These are phyloP conservation scores for Populus euphratica DNA, from an alignment of 345 rosid species.

Conservation along the genomic window DNA sequence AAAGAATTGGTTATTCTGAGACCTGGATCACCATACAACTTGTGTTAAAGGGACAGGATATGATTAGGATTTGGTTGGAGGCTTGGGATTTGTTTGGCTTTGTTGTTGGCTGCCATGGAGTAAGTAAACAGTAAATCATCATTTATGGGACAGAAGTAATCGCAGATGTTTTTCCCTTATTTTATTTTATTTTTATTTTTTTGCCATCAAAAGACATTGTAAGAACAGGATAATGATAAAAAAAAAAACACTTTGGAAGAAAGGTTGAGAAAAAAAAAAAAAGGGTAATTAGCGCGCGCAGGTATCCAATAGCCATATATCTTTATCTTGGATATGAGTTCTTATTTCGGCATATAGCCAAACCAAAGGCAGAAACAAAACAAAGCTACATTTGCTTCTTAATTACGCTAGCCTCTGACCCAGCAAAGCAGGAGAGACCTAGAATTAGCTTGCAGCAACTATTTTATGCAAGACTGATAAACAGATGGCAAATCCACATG, in stretches of 20 bases:
- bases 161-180: not conserved
- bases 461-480: not conserved
- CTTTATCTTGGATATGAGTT: not conserved
- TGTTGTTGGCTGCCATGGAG: not conserved
- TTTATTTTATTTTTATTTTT: no score
- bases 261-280: not conserved
- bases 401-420: not conserved
- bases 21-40: not conserved
- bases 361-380: not conserved
- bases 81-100: not conserved
- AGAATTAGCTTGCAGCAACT: not conserved
- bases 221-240: no score
- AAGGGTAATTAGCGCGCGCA: not conserved
- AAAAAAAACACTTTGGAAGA: not conserved
- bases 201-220: no score
- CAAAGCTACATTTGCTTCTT: not conserved
- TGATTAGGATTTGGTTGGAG: not conserved
- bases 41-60: not conserved
- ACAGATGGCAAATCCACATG: not conserved
- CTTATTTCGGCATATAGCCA: not conserved
- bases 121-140: not conserved
- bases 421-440: not conserved
- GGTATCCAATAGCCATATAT: not conserved
- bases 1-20: not conserved
- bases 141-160: not conserved